Conservation (phyloP, 164 flowering plant genomes). For the Magnolia officinalis region DNA sequence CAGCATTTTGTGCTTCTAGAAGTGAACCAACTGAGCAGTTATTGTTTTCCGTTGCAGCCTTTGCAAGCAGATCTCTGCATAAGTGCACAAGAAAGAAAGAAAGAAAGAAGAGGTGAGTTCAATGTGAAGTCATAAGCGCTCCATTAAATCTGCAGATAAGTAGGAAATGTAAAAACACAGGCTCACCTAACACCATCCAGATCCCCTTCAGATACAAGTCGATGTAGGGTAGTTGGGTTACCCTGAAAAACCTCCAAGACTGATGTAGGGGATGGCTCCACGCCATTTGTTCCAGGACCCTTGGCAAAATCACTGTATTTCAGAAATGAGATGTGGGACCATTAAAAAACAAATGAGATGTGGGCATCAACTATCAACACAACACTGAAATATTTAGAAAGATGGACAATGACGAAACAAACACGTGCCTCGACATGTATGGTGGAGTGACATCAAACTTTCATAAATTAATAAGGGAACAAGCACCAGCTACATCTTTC, state of each 20-base stretch:
- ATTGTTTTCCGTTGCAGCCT: constrained; percentile 54
- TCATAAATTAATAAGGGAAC: neutral
- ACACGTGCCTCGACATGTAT: neutral
- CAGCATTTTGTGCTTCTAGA: constrained; percentile 84
- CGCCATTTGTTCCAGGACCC: constrained; percentile 36
- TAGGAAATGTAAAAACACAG: neutral
- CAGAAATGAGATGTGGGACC: constrained; percentile 2
- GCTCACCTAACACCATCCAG: constrained; percentile 77
- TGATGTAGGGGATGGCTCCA: constrained; percentile 43
- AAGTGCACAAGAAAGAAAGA: neutral
- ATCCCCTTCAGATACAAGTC: constrained; percentile 78
- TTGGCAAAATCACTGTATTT: constrained; percentile 51
- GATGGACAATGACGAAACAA: neutral
- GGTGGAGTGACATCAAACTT: neutral
- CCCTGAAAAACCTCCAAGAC: constrained; percentile 46
- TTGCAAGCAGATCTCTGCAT: constrained; percentile 72
- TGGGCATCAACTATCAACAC: neutral
- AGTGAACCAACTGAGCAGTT: constrained; percentile 43
- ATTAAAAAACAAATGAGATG: neutral
- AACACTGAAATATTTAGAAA: neutral
- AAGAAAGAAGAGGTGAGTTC: neutral
- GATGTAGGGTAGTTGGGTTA: constrained; percentile 60
- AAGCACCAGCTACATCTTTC: neutral
- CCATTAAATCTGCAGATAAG: neutral
- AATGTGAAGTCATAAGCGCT: neutral